These are phyloP conservation scores for Tubosaeta sp. DNA, from an alignment of 768 basidiomycete genomes.

Conservation along the genomic window DNA sequence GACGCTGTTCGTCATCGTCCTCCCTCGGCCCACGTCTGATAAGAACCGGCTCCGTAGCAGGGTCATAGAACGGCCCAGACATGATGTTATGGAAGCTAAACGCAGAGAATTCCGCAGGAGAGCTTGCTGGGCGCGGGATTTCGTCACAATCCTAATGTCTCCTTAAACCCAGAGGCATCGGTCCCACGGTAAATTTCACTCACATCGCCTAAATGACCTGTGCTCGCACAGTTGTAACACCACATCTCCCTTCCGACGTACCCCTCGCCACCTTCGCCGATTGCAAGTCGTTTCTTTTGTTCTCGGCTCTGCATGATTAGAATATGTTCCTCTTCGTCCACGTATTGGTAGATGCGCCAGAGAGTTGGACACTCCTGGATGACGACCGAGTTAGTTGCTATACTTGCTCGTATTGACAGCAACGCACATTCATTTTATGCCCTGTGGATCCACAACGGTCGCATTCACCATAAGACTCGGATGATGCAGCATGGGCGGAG, in stretches of 20 bases:
- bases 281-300: slow-evolving; percentile 41
- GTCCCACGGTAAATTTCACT: slow-evolving; percentile 24
- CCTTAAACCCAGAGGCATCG: not conserved
- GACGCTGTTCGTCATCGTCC: slow-evolving; percentile 19
- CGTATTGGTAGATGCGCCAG: slow-evolving; percentile 78
- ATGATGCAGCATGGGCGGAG: slow-evolving; percentile 14
- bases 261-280: slow-evolving; percentile 75
- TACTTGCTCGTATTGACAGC: not conserved
- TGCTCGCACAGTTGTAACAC: slow-evolving; percentile 77
- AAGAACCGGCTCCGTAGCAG: slow-evolving; percentile 29
- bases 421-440: slow-evolving; percentile 61
- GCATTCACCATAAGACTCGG: slow-evolving; percentile 46
- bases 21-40: slow-evolving; percentile 35
- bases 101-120: slow-evolving; percentile 55
- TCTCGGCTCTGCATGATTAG: slow-evolving; percentile 44
- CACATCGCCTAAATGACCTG: slow-evolving; percentile 79
- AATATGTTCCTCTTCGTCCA: slow-evolving; percentile 49
- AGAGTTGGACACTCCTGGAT: slow-evolving; percentile 75
- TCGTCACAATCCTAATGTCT: slow-evolving; percentile 57
- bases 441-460: slow-evolving; percentile 62
- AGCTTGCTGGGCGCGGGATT: slow-evolving; percentile 35
- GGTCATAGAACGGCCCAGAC: slow-evolving; percentile 63
- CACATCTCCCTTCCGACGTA: slow-evolving; percentile 71
- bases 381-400: not conserved
- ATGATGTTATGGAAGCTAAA: slow-evolving; percentile 60